phyloP scores from a whole-genome alignment of 345 rosid genomes.

The Salix brachista region DNA sequence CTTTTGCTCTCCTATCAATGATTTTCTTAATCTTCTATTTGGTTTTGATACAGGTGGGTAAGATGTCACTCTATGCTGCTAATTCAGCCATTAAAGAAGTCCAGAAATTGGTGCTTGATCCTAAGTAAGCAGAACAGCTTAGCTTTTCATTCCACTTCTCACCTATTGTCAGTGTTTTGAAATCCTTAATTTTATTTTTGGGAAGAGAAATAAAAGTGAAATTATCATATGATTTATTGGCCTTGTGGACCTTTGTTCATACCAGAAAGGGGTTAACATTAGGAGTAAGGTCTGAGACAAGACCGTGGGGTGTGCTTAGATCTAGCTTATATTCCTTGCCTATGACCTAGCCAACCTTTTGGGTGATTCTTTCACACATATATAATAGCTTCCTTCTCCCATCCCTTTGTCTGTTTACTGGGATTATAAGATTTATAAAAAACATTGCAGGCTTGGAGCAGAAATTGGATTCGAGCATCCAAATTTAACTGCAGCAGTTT shows the following conservation, averaged over 20 bases:
- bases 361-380: neutral
- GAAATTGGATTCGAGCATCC: constrained; percentile 87
- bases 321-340: neutral
- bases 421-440: neutral
- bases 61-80: constrained; percentile 87
- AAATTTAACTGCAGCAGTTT: constrained; percentile 72
- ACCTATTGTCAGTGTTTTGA: neutral
- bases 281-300: neutral
- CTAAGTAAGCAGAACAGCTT: constrained; percentile 55
- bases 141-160: neutral
- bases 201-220: neutral
- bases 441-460: constrained; percentile 51
- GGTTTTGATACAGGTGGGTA: constrained; percentile 66
- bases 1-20: neutral
- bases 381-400: neutral
- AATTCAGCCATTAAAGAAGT: constrained; percentile 96
- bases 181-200: neutral
- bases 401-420: neutral
- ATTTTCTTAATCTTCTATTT: constrained; percentile 11
- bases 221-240: neutral
- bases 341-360: neutral
- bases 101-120: constrained; percentile 86
- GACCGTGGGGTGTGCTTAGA: neutral
- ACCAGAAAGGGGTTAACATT: neutral
- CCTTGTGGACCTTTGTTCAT: neutral